Evolutionary conservation across 805 yeast species (phyloP), one percentile per base, ranked within the genome.

Genomic region (Yamadazyma endophytica): DNA sequence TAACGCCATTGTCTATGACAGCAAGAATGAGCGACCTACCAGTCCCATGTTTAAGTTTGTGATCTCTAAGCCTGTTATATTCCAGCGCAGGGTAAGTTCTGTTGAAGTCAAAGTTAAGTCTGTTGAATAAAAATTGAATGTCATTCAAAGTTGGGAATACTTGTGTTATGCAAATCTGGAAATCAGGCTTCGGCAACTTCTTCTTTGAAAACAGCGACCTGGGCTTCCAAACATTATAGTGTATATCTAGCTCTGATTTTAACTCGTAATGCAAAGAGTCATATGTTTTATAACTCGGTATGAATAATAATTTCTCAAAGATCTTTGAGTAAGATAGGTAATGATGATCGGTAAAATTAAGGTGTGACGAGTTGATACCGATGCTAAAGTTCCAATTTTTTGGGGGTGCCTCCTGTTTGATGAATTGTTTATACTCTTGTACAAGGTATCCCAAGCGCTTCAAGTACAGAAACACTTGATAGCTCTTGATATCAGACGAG

Each of bases 211-310:
- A 89, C 3, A 63, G 56, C 0, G 83, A 69, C 2, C 69, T 62
- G 2, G 97, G 97, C 51, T 84, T 87, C 96, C 96, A 89, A 3
- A 85, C 83, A 46, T 82, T 68, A 45, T 66, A 88, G 0, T 73
- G 61, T 3, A 82, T 57, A 4, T 49, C 34, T 22, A 52, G 56
- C 2, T 37, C 26, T 5, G 35, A 24, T 3, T 16, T 19, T 17
- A 24, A 7, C 8, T 24, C 49, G 46, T 31, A 36, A 41, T 21
- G 7, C 8, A 36, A 14, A 28, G 33, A 26, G 6, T 32, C 40
- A 21, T 11, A 22, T 4, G 36, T 32, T 9, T 14, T 15, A 13
- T 36, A 32, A 18, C 33, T 32, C 2, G 36, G 37, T 5, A 36
- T 36, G 15, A 36, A 26, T 8, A 16, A 24, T 5, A 36, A 24